A percentile compares a stretch with the other conserved stretches of the same genome.
Evolutionary conservation across 139 green algal species (phyloP).

Genomic region (Volvox africanus): DNA sequence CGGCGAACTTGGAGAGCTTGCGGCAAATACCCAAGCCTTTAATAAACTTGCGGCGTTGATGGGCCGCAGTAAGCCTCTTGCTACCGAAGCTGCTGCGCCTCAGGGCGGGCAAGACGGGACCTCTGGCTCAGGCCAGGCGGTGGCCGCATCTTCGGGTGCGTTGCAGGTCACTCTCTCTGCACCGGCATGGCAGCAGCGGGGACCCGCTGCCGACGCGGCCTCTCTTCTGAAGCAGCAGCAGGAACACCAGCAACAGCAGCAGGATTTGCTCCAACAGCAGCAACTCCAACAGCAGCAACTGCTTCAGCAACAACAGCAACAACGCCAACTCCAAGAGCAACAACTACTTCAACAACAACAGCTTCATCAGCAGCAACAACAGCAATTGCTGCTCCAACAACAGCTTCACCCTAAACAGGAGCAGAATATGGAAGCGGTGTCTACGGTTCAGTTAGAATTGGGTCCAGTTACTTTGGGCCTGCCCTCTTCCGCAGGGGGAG

Average conservation of each 20-base stretch:
- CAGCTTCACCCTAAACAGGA: neutral
- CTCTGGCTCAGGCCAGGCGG: neutral
- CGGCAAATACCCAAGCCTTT: slow-evolving; percentile 49
- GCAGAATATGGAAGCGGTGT: neutral
- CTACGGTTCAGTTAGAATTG: neutral
- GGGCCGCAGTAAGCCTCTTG: neutral
- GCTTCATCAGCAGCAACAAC: slow-evolving; percentile 1
- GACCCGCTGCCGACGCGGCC: neutral
- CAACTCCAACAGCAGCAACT: neutral
- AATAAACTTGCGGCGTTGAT: slow-evolving; percentile 46
- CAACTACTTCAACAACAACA: neutral
- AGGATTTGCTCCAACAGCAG: neutral
- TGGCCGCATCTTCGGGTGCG: neutral
- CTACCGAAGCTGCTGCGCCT: neutral
- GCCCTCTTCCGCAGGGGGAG: too few species aligned
- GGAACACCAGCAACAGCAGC: slow-evolving; percentile 4
- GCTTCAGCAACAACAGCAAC: neutral
- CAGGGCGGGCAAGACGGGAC: neutral
- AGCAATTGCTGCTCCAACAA: neutral
- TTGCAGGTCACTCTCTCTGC: neutral
- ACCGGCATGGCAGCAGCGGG: slow-evolving; percentile 7
- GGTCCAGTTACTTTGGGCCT: neutral
- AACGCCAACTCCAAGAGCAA: neutral
- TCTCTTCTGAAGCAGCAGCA: slow-evolving; percentile 1
- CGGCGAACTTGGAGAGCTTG: slow-evolving; percentile 53